Conservation (phyloP, 805 yeast genomes). For the Suhomyces vadensis region DNA sequence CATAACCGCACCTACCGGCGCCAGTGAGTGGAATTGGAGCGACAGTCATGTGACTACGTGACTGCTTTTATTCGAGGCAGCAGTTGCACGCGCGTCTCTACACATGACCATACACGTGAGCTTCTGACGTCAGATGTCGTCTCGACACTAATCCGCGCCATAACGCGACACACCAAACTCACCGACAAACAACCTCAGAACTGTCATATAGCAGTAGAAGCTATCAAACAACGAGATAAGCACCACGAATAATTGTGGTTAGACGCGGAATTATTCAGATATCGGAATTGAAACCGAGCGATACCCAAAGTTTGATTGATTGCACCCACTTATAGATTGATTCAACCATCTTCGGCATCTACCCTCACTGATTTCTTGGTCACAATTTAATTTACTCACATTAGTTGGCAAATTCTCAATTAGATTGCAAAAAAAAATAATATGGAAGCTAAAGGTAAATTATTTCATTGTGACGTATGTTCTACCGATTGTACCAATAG, state of each 20-base stretch:
- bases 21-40: no score
- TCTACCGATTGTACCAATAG: conserved; percentile 94
- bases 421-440: conserved; percentile 3
- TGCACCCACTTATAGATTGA: conserved; percentile 3
- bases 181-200: not conserved
- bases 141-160: not conserved
- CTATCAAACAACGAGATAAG: not conserved
- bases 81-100: no score
- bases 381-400: not conserved
- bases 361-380: not conserved
- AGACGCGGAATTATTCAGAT: not conserved
- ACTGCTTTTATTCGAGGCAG: conserved; percentile 10
- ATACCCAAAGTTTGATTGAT: conserved; percentile 4
- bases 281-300: not conserved
- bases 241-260: not conserved
- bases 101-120: not conserved
- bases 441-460: conserved; percentile 41
- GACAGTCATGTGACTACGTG: conserved; percentile 6
- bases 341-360: not conserved
- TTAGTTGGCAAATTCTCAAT: not conserved
- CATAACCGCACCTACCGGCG: no score
- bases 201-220: not conserved
- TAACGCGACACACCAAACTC: not conserved
- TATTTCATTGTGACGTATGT: conserved; percentile 92
- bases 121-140: not conserved